Base-by-base conservation (phyloP, 1,139 yeast species). In the Yamadazyma sp. region DNA sequence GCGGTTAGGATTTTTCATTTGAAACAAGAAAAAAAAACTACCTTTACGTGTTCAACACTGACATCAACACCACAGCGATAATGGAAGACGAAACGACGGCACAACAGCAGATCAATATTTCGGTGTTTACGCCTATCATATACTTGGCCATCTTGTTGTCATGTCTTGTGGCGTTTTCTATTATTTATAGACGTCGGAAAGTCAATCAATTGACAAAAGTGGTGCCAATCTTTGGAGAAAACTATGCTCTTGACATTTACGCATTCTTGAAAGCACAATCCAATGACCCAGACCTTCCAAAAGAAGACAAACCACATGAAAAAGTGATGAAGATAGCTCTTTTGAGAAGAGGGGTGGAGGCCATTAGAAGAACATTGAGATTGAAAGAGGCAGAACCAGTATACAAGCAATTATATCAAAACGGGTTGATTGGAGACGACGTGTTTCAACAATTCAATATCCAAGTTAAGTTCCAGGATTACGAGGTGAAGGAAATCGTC, bases 351-450 rank as follows among this genome's bases (percentile, higher is more conserved):
- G 89, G 87, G 1, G 79, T 81, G 11, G 92, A 85, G 60, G 85
- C 84, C 31, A 68, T 85, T 42, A 74, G 87, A 50, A 71, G 88
- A 50, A 66, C 84, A 50, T 69, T 84, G 61, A 77, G 81, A 54
- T 68, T 89, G 60, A 85, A 88, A 59, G 91, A 86, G 53, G 69
- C 76, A 49, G 85, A 83, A 59, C 83, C 83, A 4, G 78, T 75
- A 38, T 77, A 87, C 54, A 79, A 78, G 39, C 71, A 76, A 37
- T 70, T 92, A 47, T 91, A 89, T 59, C 94, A 91, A 55, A 81
- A 80, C 40, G 98, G 98, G 1, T 79, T 91, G 25, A 82, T 92
- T 46, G 97, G 97, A 26, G 98, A 92, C 55, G 95, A 87, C 42
- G 70, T 87, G 34, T 86, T 79, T 75, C 84, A 85, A 58, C 83